Base-by-base conservation (phyloP, 768 basidiomycete species). In the Pilatotrama ljubarskyi region DNA sequence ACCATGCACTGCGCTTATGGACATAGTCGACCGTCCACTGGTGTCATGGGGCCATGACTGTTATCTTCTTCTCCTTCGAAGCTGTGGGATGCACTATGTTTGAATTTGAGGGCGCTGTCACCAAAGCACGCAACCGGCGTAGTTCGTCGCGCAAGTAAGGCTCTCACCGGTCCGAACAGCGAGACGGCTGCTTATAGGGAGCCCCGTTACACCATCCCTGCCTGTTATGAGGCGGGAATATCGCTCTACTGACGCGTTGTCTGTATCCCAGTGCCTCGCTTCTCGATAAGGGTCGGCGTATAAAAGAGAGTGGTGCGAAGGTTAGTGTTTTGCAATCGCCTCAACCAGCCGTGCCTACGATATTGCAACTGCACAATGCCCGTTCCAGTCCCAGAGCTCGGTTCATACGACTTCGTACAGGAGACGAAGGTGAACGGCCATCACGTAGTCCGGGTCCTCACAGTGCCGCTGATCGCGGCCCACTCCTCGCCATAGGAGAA, bases 381-480 rank as follows among this genome's bases (percentile, higher is more conserved):
- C 18, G 74, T 76, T 57, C 68, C 74, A 32, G 70, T 70, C 35
- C 73, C 76, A 13, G 71, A 76, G 61, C 73, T 77, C 57, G 75
- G 76, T 52, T 72, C 74, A 11, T 78, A 68, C 70, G 63, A 73
- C 60, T 75, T 73, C 54, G 77, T 78, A 43, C 66, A 65, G n/a
- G 76, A 77, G 67, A 78, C 77, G 20, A 76, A 78, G 68, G 76
- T 69, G n/a, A 25, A 22, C 32, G 65, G 36, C 11, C 5, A n/a
- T 38, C 36, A 18, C 32, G 5, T 22, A 9, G 0, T 7, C 14
- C 18, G 20, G 20, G 17, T n/a, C 15, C 24, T 29, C n/a, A 29
- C 24, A 13, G 25, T n/a, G 5, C 2, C 26, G 49, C 35, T 52
- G 37, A 51, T 24, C 20, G 51, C 7, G 22, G 9, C 5, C 13